Percentiles rank a stretch among this genome's conserved stretches.
Evolutionary conservation across 2,329 filamentous ascomycete species (phyloP).

Genomic region (Penicillium sp.): DNA sequence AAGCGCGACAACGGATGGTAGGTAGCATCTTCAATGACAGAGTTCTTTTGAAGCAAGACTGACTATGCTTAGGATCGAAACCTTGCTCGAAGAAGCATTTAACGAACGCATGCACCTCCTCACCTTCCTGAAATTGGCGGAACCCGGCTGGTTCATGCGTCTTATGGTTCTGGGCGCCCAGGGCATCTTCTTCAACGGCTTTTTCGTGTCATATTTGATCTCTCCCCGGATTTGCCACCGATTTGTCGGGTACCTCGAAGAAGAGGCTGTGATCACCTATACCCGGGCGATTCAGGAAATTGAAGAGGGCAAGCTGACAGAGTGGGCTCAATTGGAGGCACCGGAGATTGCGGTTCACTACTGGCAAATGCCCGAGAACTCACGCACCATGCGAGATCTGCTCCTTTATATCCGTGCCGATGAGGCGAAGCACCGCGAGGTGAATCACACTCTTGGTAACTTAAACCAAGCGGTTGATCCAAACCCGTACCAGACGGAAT

Average conservation of each 20-base stretch:
- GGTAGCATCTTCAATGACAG: slow-evolving; percentile 12
- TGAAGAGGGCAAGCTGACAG: slow-evolving; percentile 73
- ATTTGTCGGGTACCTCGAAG: slow-evolving; percentile 94
- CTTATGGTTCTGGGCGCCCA: slow-evolving; percentile 86
- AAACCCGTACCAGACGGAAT: slow-evolving; percentile 83
- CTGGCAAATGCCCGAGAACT: slow-evolving; percentile 86
- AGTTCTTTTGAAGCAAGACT: neutral
- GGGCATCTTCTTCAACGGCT: slow-evolving; percentile 91
- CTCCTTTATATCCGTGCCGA: slow-evolving; percentile 85
- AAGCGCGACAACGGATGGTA: slow-evolving; percentile 87
- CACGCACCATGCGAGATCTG: slow-evolving; percentile 76
- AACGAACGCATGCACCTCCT: slow-evolving; percentile 92
- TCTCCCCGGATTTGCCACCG: slow-evolving; percentile 84
- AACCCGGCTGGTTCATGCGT: slow-evolving; percentile 84
- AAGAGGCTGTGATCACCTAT: slow-evolving; percentile 95
- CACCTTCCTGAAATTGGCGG: slow-evolving; percentile 86
- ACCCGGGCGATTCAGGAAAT: slow-evolving; percentile 82
- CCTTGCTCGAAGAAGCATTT: slow-evolving; percentile 79
- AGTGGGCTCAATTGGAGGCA: slow-evolving; percentile 71
- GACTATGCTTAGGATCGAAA: slow-evolving; percentile 72
- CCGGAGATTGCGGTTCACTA: slow-evolving; percentile 88
- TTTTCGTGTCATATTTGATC: slow-evolving; percentile 84
- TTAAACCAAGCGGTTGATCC: slow-evolving; percentile 78
- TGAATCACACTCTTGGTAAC: slow-evolving; percentile 92
- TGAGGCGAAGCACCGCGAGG: slow-evolving; percentile 83